Evolutionary conservation across 1,284 basidiomycete species (phyloP), one percentile per base, ranked within the genome.

Genomic region (Malassezia nana): DNA sequence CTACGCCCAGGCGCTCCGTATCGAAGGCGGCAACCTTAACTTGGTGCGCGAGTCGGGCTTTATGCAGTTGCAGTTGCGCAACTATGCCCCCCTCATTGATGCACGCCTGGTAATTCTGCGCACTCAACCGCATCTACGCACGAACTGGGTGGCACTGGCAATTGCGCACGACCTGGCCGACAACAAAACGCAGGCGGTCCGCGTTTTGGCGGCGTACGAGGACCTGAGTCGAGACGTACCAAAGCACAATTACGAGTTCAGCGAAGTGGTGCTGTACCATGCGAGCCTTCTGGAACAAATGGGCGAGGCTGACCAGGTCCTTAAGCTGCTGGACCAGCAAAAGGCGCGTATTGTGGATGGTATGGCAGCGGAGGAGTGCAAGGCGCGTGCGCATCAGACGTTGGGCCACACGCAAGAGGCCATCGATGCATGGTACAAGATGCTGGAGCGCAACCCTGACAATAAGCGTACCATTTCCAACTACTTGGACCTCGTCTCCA

Each of bases 1-100:
- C 28, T 81, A 81, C 52, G 86, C 85, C 25, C 82, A 83, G 66
- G 83, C 87, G 24, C 78, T 91, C 59, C 81, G 82, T 61, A 88
- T 87, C 67, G 92, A 96, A 78, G 86, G 85, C 76, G 89, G 92
- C 68, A 96, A 96, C 74, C 77, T 92, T 66, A 95, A 92, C 74
- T 83, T 99, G 55, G 77, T 98, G 20, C 84, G 89, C 46, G 94
- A 98, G 74, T 82, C 89, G 0, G 88, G 90, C 4, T 83, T 87
- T 49, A 80, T 99, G 28, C 86, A 91, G 67, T 84, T 89, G 0
- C 90, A 96, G 67, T 81, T 91, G n/a, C 82, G 94, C 33, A 78
- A 85, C 50, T 95, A 83, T 74, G 82, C 86, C 41, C 79, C 78
- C 3, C 81, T 94, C 30, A 81, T 91, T 38, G 86, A 91, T 54